Base-by-base conservation (phyloP, 495 filamentous ascomycete genomes). In the Opeltia flavorubescens region DNA sequence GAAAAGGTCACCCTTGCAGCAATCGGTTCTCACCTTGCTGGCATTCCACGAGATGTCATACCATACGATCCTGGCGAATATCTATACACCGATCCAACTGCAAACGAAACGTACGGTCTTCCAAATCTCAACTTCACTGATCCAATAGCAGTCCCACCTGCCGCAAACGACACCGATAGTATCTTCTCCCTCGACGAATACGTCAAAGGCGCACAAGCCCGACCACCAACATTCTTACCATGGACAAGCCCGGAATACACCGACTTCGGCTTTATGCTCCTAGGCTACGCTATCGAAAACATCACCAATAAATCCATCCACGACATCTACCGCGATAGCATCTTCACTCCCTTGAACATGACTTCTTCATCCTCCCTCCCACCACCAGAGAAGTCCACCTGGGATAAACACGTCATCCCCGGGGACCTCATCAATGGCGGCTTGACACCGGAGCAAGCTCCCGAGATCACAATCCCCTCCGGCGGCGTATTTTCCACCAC, bases 401-500 rank as follows among this genome's bases (percentile, higher is more conserved):
- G 28, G 51, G 47, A 13, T 33, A 44, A 23, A 51, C 60, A 21
- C 52, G 0, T 29, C 35, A n/a, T 46, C 48, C 41, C 34, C 27
- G 54, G 58, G 48, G 58, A 47, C 38, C 49, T 49, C 54, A 55
- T 56, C 27, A 57, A 38, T 50, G 58, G 48, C 15, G 40, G 25
- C 5, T 46, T 44, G 61, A 61, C 24, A 46, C 63, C 21, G 55
- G 56, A 25, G 23, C 5, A 13, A 27, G 23, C 13, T 2, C 41
- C 27, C 27, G 11, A 5, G 27, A 2, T 50, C 24, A 46, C 48
- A 1, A 45, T 5, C 20, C 43, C 48, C 30, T 50, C 76, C 2
- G 77, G 77, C 12, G 76, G 73, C 49, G 64, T 79, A 36, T 79
- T 72, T 57, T 74, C 76, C 18, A 72, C 69, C 0, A 51, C 61